These are phyloP conservation scores for Exophiala xenobiotica DNA, from an alignment of 2,329 filamentous ascomycete genomes.

Conservation along the genomic window DNA sequence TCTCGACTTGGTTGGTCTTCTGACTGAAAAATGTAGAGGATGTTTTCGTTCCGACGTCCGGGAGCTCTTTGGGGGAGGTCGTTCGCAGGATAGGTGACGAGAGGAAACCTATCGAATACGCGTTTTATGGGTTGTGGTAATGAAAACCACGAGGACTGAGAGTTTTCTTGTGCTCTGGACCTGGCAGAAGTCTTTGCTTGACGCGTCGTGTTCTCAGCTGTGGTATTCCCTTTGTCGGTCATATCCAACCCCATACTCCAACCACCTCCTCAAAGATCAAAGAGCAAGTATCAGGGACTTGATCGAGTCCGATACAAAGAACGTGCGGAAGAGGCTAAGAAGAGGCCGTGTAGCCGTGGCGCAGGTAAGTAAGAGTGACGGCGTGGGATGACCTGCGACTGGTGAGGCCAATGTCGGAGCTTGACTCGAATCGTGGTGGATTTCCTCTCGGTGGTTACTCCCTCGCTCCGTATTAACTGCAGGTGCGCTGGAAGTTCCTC, in stretches of 20 bases:
- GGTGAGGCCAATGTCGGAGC: no score
- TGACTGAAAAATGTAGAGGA: conserved; percentile 75
- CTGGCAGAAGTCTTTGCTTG: neutral
- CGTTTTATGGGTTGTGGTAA: conserved; percentile 71
- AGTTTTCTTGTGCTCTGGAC: neutral
- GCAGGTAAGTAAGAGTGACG: no score
- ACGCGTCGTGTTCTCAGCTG: neutral
- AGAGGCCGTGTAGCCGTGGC: no score
- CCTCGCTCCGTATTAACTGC: no score
- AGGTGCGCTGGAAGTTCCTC: no score
- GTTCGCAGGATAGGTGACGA: conserved; percentile 72
- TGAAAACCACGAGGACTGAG: conserved; percentile 33
- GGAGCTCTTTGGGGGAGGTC: conserved; percentile 66
- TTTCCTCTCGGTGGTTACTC: no score
- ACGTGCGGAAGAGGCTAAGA: neutral
- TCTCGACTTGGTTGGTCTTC: conserved; percentile 56
- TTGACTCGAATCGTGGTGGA: no score
- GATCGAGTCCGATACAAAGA: no score
- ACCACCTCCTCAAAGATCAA: neutral
- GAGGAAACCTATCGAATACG: conserved; percentile 81
- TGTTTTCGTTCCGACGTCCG: conserved; percentile 49
- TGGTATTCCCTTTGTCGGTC: conserved; percentile 5
- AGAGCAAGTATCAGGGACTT: no score
- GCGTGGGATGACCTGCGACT: no score
- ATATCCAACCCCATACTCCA: conserved; percentile 11